These are phyloP conservation scores for Vitis labrusca DNA, from an alignment of 164 flowering plant species.

Conservation along the genomic window DNA sequence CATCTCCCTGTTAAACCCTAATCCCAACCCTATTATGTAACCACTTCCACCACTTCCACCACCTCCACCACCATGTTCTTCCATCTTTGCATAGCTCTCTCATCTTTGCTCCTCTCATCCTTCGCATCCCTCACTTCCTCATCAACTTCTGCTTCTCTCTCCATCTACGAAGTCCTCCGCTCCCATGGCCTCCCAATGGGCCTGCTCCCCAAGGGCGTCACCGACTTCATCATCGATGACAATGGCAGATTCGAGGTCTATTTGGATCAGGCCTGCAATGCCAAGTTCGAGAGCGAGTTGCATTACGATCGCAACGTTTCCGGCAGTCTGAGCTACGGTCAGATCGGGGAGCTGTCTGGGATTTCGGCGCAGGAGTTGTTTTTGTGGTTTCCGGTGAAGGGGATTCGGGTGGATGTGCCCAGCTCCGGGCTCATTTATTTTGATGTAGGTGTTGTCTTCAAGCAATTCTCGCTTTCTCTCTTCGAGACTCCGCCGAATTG, in stretches of 20 bases:
- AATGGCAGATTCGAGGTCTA: slow-evolving; percentile 34
- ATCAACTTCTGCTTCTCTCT: not conserved
- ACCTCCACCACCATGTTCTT: too few species aligned
- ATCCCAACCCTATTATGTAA: too few species aligned
- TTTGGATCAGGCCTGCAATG: slow-evolving; percentile 43
- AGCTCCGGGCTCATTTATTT: slow-evolving; percentile 55
- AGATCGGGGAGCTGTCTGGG: slow-evolving; percentile 46
- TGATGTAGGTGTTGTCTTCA: slow-evolving; percentile 53
- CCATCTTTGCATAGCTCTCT: too few species aligned
- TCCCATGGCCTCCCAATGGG: slow-evolving; percentile 53
- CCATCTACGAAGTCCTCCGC: slow-evolving; percentile 41
- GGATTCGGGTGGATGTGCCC: slow-evolving; percentile 51
- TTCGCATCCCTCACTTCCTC: too few species aligned
- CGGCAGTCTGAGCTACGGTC: slow-evolving; percentile 39
- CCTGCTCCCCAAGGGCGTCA: slow-evolving; percentile 48
- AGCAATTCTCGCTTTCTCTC: slow-evolving; percentile 55
- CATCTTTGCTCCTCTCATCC: too few species aligned
- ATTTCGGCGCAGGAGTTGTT: slow-evolving; percentile 61
- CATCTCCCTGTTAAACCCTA: too few species aligned
- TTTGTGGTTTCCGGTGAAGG: slow-evolving; percentile 59
- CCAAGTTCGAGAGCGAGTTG: slow-evolving; percentile 51
- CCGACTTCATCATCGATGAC: slow-evolving; percentile 31
- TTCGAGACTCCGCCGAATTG: slow-evolving; percentile 56
- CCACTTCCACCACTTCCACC: too few species aligned
- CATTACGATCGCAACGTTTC: slow-evolving; percentile 47